Base-by-base conservation (phyloP, 2,329 filamentous ascomycete species). In the Chaetomium olivaceum region DNA sequence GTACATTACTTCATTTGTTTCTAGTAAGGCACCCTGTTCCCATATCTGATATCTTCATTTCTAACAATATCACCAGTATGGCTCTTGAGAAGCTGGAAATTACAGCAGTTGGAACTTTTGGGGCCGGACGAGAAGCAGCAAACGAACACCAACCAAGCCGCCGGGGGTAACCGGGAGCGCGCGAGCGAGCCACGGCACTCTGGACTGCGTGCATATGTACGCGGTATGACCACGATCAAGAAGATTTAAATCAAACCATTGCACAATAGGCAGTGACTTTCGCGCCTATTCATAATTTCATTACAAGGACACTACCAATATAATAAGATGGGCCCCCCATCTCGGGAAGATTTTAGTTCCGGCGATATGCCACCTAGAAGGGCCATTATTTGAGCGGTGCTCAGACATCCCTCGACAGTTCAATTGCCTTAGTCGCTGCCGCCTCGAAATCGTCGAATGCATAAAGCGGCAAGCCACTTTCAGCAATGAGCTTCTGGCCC, bases 361-460 rank as follows among this genome's bases (percentile, higher is more conserved):
- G 9, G 9, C n/a, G 3, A 23, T 21, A 21, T 21, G n/a, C n/a
- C 39, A 46, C 39, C 39, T 7, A 46, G 4, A 46, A 43, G 11
- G 5, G 52, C 25, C 29, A 23, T 33, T 33, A 27, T 16, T 21
- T 51, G 8, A 9, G 21, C 19, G 33, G 48, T 39, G 27, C 29
- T 33, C 36, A 9, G 31, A 1, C 25, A 11, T 8, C 21, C 14
- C 7, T 56, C 21, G 71, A 67, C 67, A 90, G 75, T 73, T 86
- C 83, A 43, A 91, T 85, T 1, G 86, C 89, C 75, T 90, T 89
- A 62, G 80, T 80, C 1, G 88, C 89, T 0, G 91, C 91, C 74
- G 90, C 87, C 67, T 91, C 88, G 74, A 92, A 92, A 68, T 87
- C 86, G 76, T 92, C 90, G 77, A 88, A 92, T 0, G 89, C 89